Evolutionary conservation across 331 rosid genomes (phyloP).

Genomic region (Quercus tomentella): DNA sequence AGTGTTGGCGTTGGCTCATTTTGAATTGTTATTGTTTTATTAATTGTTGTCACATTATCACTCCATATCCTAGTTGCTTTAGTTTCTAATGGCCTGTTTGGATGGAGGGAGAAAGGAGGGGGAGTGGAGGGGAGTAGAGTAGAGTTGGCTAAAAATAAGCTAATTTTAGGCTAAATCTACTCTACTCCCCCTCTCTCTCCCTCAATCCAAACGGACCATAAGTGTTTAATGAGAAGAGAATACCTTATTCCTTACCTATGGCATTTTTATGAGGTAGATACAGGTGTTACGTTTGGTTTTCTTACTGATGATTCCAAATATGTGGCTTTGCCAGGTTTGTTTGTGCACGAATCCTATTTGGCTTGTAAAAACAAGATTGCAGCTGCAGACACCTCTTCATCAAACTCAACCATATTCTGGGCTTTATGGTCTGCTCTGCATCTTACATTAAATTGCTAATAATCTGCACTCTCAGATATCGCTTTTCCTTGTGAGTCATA

Average conservation of each 20-base stretch:
- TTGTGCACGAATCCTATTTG: constrained; percentile 91
- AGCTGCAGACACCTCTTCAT: constrained; percentile 95
- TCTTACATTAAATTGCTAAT: constrained; percentile 31
- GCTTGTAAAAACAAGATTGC: constrained; percentile 96
- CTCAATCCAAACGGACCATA: too few species aligned
- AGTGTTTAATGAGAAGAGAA: neutral
- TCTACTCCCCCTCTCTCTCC: too few species aligned
- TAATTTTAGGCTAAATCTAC: too few species aligned
- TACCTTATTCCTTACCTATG: neutral
- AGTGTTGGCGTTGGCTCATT: neutral
- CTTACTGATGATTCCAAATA: constrained; percentile 19
- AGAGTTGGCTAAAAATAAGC: too few species aligned
- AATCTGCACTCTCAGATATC: constrained; percentile 23
- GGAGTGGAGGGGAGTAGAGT: too few species aligned
- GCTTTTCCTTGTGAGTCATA: constrained; percentile 17
- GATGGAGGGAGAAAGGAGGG: too few species aligned
- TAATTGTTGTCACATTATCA: neutral
- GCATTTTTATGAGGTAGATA: neutral
- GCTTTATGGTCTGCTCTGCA: constrained; percentile 69
- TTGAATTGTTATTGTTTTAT: neutral
- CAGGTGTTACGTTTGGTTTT: neutral
- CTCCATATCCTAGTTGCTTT: neutral
- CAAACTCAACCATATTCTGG: constrained; percentile 83
- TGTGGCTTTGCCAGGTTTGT: constrained; percentile 56
- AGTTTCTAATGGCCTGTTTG: too few species aligned